phyloP scores from a whole-genome alignment of 2,329 filamentous ascomycete species.

The Exophiala sp. region DNA sequence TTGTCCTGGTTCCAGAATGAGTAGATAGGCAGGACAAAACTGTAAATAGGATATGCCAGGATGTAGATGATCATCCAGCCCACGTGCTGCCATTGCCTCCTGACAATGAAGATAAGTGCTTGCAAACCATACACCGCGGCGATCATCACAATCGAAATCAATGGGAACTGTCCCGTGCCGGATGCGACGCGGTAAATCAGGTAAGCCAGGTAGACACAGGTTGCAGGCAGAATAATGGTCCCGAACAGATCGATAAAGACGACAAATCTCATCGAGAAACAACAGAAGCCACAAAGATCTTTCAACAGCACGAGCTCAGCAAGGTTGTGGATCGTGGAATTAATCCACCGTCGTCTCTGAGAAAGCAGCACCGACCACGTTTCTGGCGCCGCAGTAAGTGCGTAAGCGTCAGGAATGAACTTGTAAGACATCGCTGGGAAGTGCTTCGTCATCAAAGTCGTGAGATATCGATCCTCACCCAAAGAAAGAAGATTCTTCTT shows the following conservation, averaged over 20 bases:
- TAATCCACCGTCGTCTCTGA: conserved; percentile 99
- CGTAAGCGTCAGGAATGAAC: conserved; percentile 88
- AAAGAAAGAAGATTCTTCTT: conserved; percentile 89
- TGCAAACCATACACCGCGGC: conserved; percentile 92
- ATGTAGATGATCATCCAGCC: conserved; percentile 99
- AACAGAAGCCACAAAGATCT: conserved; percentile 97
- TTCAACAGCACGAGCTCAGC: conserved; percentile 83
- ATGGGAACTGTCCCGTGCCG: conserved; percentile 66
- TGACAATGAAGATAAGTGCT: conserved; percentile 91
- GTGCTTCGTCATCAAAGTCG: conserved; percentile 96
- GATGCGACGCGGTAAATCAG: conserved; percentile 74
- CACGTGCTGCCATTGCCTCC: conserved; percentile 95
- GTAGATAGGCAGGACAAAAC: conserved; percentile 83
- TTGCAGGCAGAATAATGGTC: conserved; percentile 85
- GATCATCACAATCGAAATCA: conserved; percentile 83
- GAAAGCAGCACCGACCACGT: conserved; percentile 90
- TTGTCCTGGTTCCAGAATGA: conserved; percentile 99
- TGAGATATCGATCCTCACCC: conserved; percentile 94
- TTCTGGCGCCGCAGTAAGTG: conserved; percentile 87
- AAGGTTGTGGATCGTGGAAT: conserved; percentile 96
- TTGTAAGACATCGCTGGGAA: conserved; percentile 96
- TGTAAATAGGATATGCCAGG: conserved; percentile 90
- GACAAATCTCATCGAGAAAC: conserved; percentile 95
- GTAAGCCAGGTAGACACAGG: conserved; percentile 78
- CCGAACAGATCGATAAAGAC: conserved; percentile 91